These are phyloP conservation scores for Peronospora destructor DNA, from an alignment of 352 stramenopile genomes.

Conservation along the genomic window DNA sequence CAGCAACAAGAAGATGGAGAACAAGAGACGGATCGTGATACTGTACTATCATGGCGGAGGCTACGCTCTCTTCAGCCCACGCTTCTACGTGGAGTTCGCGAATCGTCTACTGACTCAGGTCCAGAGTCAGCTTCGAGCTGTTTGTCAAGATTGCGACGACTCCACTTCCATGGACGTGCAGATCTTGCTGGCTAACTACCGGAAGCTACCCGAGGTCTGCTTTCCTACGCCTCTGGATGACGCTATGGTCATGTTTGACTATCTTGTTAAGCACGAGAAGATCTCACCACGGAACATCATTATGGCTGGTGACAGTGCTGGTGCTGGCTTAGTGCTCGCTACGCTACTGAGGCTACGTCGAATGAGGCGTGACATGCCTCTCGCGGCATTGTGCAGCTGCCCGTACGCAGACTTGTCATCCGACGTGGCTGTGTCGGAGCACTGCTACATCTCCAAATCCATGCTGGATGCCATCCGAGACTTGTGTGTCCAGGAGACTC, in stretches of 20 bases:
- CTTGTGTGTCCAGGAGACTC: slow-evolving; percentile 19
- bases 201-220: slow-evolving; percentile 40
- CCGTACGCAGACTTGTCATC: slow-evolving; percentile 43
- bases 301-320: slow-evolving; percentile 47
- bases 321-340: slow-evolving; percentile 38
- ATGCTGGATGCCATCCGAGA: slow-evolving; percentile 35
- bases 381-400: slow-evolving; percentile 35
- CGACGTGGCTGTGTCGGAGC: slow-evolving; percentile 22
- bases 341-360: slow-evolving; percentile 37
- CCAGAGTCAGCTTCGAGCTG: slow-evolving; percentile 8
- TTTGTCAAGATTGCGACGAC: background rate
- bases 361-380: slow-evolving; percentile 18
- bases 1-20: background rate
- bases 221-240: slow-evolving; percentile 47
- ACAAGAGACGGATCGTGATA: slow-evolving; percentile 30
- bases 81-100: slow-evolving; percentile 46
- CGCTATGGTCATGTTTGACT: slow-evolving; percentile 39
- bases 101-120: slow-evolving; percentile 30
- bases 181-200: slow-evolving; percentile 63
- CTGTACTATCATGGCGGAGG: slow-evolving; percentile 59
- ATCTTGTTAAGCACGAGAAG: slow-evolving; percentile 27
- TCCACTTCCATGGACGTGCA: slow-evolving; percentile 24
- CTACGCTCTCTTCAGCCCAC: slow-evolving; percentile 47
- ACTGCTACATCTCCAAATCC: slow-evolving; percentile 46
- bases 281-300: slow-evolving; percentile 30